Evolutionary conservation across 2,329 filamentous ascomycete species (phyloP), one percentile per base, ranked within the genome.

Genomic region (Myriosclerotinia duriaeana): DNA sequence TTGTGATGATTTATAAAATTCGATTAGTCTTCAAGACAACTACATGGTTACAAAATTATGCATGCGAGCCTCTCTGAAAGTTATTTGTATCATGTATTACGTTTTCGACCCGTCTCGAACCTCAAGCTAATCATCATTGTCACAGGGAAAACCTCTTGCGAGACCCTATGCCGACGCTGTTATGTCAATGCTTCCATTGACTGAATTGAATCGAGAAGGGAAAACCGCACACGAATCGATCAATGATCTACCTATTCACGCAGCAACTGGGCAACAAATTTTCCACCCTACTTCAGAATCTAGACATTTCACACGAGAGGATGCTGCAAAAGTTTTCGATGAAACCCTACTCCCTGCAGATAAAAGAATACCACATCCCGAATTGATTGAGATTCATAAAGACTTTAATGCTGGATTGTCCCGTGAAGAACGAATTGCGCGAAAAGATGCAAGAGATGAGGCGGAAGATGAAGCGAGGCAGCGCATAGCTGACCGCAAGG

Each of bases 1-100:
- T 72, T 73, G 77, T 89, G 88, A 90, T 90, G 88, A 91, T 85
- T 83, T 86, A 84, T 78, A 81, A 85, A 87, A 87, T 82, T 87
- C 94, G 94, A 97, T 98, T 97, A 97, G 94, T 98, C 94, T 97
- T 96, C 84, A 97, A 97, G 93, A 98, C 93, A 88, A 69, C 82
- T 78, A 87, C 83, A 88, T 95, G 92, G 91, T 97, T 94, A 94
- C 83, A 89, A 84, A 85, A 82, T 82, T 81, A 86, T 85, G 84
- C 86, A 88, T 89, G 83, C 85, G 84, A 87, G 83, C 86, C 86
- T 89, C 86, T 89, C 89, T 92, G 89, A 92, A 74, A 67, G 64
- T 72, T 73, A 71, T 68, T 69, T 34, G 53, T 42, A 64, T 56
- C 3, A 30, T 44, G 11, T 17, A 52, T 65, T 61, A 20, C 64